Evolutionary conservation across 805 yeast species (phyloP), one percentile per base, ranked within the genome.

Genomic region (Spathaspora gorwiae): DNA sequence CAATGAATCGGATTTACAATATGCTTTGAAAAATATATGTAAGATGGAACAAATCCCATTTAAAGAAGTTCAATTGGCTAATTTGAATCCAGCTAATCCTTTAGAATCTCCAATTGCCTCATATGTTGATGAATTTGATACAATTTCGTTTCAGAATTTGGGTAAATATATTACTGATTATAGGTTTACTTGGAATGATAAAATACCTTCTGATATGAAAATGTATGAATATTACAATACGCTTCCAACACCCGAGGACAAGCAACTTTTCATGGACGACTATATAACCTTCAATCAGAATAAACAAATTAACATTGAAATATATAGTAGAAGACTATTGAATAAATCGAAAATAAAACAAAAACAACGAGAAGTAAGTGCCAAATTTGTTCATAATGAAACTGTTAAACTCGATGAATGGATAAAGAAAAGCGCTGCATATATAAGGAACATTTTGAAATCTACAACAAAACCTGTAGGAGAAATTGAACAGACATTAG

Each of bases 301-400:
- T 11, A 63, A 61, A 43, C 71, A 70, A 44, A 45, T 55, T n/a
- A 45, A 54, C 13, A 50, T 69, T 2, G 75, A 70, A 45, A 44
- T 48, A 1, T 47, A 41, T 26, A 39, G 33, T 56, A 32, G 37
- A 13, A 12, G 35, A 32, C 33, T 10, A 37, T 26, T 10, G 33
- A 27, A 11, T 26, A 10, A 13, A n/a, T 27, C 7, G 33, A 37
- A 13, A 26, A 27, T 13, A 30, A 26, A 11, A 19, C 40, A 7
- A 3, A 19, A 24, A 32, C 13, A 13, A 14, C 19, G 9, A 30
- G 19, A 37, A 8, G 9, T 11, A 37, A 30, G 11, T 12, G 19
- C 19, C 2, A 14, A 7, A 30, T 26, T 37, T 6, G 14, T 30
- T 9, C 11, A 30, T 7, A 30, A 27, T 11, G 27, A 37, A 7